Base-by-base conservation (phyloP, 495 filamentous ascomycete genomes). In the Xylaria cubensis region DNA sequence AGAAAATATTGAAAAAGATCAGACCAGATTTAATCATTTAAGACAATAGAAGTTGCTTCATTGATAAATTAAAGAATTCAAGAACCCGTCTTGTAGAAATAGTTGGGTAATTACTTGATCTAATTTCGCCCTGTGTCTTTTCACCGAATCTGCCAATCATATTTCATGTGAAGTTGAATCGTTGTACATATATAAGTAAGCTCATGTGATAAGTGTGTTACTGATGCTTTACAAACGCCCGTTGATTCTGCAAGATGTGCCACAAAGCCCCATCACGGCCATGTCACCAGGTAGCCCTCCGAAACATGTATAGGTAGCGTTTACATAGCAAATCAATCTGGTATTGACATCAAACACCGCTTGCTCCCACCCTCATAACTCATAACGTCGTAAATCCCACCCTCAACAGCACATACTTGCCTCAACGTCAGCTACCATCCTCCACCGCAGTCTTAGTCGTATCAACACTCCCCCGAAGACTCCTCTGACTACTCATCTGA, bases 401-500 rank as follows among this genome's bases (percentile, higher is more conserved):
- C 8, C 4, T 39, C 36, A 12, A 12, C 62, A 36, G 36, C 55
- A 41, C 51, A 55, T 21, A 26, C 51, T 8, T 3, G 34, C 32
- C 32, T 21, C 24, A 36, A 19, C 6, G 5, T 67, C 29, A 51
- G 12, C 46, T 51, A 29, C 26, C 26, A 53, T 26, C 50, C 24
- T 21, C 8, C 36, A 56, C 65, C 21, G 50, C 48, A 17, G 65
- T 67, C 46, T 48, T 63, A 6, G 48, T 26, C 0, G 73, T 71
- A 53, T 79, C 75, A 29, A 74, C 51, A 56, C 79, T 81, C 71
- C 79, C 73, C 13, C 74, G 74, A 53, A 73, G 75, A 53, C 76
- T 79, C 79, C 84, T 85, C 77, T 82, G 76, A n/a, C 75, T 70
- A 6, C 76, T 79, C 79, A 84, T 85, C 77, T 82, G 76, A n/a